Base-by-base conservation (phyloP, 805 yeast genomes). In the Brettanomyces custersianus region DNA sequence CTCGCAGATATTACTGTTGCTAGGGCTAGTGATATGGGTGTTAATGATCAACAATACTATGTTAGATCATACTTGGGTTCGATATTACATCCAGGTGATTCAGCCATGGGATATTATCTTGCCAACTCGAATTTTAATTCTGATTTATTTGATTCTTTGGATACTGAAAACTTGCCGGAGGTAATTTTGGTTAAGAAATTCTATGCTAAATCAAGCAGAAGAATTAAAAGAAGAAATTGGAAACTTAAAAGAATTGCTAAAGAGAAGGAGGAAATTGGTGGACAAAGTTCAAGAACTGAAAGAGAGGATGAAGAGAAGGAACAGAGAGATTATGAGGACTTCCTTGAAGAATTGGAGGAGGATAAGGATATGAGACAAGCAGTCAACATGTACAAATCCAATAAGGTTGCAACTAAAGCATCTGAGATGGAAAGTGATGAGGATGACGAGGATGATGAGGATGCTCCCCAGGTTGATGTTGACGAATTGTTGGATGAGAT, bases 341-440 rank as follows among this genome's bases (percentile, higher is more conserved):
- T 92, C 84, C 74, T 92, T 64, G 96, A 86, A 65, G 96, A 92
- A 60, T 75, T 92, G 57, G 98, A 92, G 67, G 97, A 92, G 63
- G 98, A 92, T 62, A 78, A 78, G 37, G 98, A 92, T 57, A 72
- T 92, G 57, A 82, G 98, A 68, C 87, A 81, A 51, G 77, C 86
- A 31, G 76, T 92, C 59, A 90, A 92, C 56, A 54, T 92, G 52
- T 92, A 92, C 68, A 92, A 87, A 65, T 75, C 29, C 11, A 22
- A 33, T 8, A 57, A 52, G 50, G 36, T 57, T 48, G 25, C 46
- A 36, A 35, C 51, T 50, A 29, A 29, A 17, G 33, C 35, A 11
- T 11, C 49, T 43, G 51, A 18, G 27, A 29, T 34, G 20, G 24
- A 54, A 9, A 62, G 52, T 9, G 60, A 53, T 19, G 74, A 61